These are phyloP conservation scores for Pythium oligandrum DNA, from an alignment of 352 stramenopile species.

Conservation along the genomic window DNA sequence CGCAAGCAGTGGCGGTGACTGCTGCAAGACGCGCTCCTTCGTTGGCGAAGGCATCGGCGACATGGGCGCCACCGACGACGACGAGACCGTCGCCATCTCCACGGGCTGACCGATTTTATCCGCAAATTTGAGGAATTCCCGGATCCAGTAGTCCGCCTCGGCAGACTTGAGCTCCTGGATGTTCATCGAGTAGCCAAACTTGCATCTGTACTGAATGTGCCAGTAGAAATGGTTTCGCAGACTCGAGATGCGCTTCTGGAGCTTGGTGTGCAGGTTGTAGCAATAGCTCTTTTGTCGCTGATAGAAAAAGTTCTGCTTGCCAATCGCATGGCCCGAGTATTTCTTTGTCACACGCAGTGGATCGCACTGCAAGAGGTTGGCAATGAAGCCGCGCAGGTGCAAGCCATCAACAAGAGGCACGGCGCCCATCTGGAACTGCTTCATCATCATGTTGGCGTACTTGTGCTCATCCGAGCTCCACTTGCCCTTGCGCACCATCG, in stretches of 20 bases:
- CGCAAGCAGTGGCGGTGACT: neutral
- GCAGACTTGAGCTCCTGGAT: constrained; percentile 61
- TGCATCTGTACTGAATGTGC: constrained; percentile 74
- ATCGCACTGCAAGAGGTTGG: constrained; percentile 73
- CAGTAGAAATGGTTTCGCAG: constrained; percentile 82
- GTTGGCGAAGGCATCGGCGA: constrained; percentile 13
- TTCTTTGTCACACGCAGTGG: constrained; percentile 82
- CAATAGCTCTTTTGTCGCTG: constrained; percentile 53
- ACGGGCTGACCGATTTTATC: constrained; percentile 56
- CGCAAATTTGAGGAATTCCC: constrained; percentile 63
- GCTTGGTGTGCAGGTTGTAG: constrained; percentile 75
- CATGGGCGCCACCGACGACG: constrained; percentile 9
- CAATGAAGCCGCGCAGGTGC: constrained; percentile 69
- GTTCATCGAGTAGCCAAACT: constrained; percentile 48
- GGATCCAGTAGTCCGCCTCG: constrained; percentile 71
- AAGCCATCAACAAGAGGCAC: constrained; percentile 63
- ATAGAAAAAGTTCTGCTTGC: constrained; percentile 79
- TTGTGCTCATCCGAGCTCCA: constrained; percentile 73
- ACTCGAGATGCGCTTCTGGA: constrained; percentile 74
- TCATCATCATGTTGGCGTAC: constrained; percentile 81
- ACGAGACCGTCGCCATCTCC: constrained; percentile 18
- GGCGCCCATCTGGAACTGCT: constrained; percentile 70
- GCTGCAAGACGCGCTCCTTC: constrained; percentile 1
- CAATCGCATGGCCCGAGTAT: constrained; percentile 64
- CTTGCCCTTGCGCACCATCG: constrained; percentile 64